A percentile compares a stretch with the other conserved stretches of the same genome.
Evolutionary conservation across 441 rosid genomes (phyloP).

Genomic region (Kokia cookei): DNA sequence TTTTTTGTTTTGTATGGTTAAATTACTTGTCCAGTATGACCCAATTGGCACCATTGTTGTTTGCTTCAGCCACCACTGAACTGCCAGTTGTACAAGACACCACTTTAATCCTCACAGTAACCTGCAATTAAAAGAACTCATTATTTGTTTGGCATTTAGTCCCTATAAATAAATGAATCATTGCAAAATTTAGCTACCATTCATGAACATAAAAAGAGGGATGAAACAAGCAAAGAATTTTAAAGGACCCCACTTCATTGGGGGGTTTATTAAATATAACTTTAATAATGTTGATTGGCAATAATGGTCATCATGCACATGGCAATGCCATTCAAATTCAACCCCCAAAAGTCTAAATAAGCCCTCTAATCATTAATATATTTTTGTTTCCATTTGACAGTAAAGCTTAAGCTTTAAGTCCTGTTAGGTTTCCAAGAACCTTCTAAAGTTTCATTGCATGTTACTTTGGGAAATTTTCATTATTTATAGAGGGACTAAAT

Average conservation of each 20-base stretch:
- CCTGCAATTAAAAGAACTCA: conserved; percentile 30
- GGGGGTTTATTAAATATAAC: conserved; percentile 5
- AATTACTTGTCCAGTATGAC: conserved; percentile 79
- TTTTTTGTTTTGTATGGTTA: conserved; percentile 19
- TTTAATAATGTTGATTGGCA: conserved; percentile 1
- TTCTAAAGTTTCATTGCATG: conserved; percentile 8
- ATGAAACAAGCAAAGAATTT: neutral
- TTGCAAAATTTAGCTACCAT: neutral
- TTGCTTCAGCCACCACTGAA: conserved; percentile 60
- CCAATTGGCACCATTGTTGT: conserved; percentile 56
- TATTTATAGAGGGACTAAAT: too few relatives aligned
- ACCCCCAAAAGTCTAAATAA: neutral
- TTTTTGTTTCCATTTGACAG: conserved; percentile 17
- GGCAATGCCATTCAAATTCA: conserved; percentile 18
- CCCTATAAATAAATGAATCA: neutral
- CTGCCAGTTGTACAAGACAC: conserved; percentile 41
- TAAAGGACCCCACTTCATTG: neutral
- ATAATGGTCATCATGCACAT: conserved; percentile 15
- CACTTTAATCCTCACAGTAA: conserved; percentile 63
- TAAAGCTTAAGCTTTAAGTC: neutral
- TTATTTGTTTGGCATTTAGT: neutral
- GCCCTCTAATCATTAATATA: conserved; percentile 12
- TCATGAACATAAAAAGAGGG: neutral
- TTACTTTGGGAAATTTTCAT: neutral
- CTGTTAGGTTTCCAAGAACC: conserved; percentile 19